Evolutionary conservation across 2,329 filamentous ascomycete genomes (phyloP), one percentile per base, ranked within the genome.

Genomic region (Stemphylium vesicarium): DNA sequence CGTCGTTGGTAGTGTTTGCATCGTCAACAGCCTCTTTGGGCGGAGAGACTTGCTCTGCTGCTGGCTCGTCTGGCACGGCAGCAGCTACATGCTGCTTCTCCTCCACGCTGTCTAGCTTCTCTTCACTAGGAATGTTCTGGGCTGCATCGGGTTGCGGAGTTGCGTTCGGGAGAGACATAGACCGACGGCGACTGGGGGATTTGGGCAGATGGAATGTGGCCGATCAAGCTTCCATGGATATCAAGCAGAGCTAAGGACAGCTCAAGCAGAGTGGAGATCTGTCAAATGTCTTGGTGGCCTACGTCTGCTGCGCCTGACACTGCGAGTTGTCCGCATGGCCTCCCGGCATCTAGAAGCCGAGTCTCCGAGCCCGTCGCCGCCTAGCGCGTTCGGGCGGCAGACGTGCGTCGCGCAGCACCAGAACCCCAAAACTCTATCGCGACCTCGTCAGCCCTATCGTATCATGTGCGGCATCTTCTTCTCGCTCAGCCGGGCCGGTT

Each of bases 381-480:
- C 49, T 52, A 50, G 42, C 44, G 22, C 39, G 24, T 45, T 43
- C 12, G 13, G 35, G 29, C 44, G 22, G 35, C 43, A 40, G 26
- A n/a, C 45, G 20, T 54, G 51, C 51, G 22, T 22, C 50, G 15
- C 35, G 31, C 48, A 52, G 38, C 50, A 39, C 40, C 54, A 55
- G 52, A 48, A 20, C 56, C 59, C 55, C 22, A 55, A 36, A 50
- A 53, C 53, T 31, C 45, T 56, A 56, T 53, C 53, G 36, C 60
- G 36, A 50, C 15, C 24, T 43, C 46, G 35, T 39, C 54, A 20
- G 37, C 24, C 20, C 18, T 15, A n/a, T 22, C 41, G 39, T 47
- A 43, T 42, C 53, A 77, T 75, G 74, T 77, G 74, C 59, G 82
- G 81, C 63, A 84, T 84, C 57, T 83, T 80, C 70, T 82, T 80